These are phyloP conservation scores for Globisporangium spiculum DNA, from an alignment of 352 stramenopile species.

Conservation along the genomic window DNA sequence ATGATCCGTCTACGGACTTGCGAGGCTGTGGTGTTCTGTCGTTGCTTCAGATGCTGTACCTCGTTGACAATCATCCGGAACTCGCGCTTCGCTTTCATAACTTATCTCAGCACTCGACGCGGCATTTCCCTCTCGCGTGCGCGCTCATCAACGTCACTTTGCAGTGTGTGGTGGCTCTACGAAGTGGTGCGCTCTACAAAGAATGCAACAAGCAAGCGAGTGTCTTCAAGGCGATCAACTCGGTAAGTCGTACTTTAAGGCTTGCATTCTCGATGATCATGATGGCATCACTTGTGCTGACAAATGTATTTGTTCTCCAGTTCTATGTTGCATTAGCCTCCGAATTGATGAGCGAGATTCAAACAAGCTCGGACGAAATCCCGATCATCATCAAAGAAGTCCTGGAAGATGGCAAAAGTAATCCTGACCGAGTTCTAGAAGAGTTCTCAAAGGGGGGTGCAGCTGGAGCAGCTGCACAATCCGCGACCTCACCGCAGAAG, in stretches of 20 bases:
- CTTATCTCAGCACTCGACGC: constrained; percentile 48
- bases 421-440: constrained; percentile 41
- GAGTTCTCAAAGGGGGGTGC: constrained; percentile 21
- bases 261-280: background rate
- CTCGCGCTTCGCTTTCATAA: constrained; percentile 44
- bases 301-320: constrained; percentile 18
- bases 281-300: background rate
- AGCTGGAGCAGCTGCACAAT: background rate
- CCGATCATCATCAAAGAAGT: constrained; percentile 60
- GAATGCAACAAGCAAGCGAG: constrained; percentile 66
- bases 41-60: constrained; percentile 80
- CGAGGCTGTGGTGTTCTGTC: constrained; percentile 82
- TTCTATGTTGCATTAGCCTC: constrained; percentile 43
- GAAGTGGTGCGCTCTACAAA: constrained; percentile 57
- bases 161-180: constrained; percentile 62
- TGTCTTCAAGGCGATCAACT: constrained; percentile 52
- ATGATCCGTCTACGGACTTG: constrained; percentile 85
- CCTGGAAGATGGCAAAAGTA: constrained; percentile 36
- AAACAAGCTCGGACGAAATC: constrained; percentile 41
- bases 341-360: constrained; percentile 42
- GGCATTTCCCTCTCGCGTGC: constrained; percentile 76
- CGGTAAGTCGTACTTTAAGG: constrained; percentile 23
- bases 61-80: constrained; percentile 65
- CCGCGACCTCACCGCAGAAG: constrained; percentile 14
- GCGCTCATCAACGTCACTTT: constrained; percentile 76